These are phyloP conservation scores for Rhizodiscina lignyota DNA, from an alignment of 495 filamentous ascomycete species.

Conservation along the genomic window DNA sequence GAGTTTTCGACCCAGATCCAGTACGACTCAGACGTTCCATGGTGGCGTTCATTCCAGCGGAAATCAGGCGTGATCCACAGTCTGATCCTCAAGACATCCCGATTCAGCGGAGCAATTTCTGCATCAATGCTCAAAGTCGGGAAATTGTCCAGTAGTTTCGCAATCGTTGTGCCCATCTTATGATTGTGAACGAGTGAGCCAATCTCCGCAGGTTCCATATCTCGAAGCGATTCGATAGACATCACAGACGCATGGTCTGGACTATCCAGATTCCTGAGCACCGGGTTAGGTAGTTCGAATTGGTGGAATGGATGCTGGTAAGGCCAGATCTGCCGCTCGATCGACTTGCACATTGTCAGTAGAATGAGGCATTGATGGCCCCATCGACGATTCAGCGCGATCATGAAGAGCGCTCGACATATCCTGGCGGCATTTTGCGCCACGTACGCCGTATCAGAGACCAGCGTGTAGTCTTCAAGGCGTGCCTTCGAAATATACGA, in stretches of 20 bases:
- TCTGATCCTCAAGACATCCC: constrained; percentile 79
- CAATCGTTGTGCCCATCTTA: constrained; percentile 63
- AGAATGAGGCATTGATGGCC: constrained; percentile 85
- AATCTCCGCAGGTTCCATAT: constrained; percentile 87
- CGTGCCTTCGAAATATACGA: constrained; percentile 81
- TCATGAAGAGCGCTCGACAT: constrained; percentile 91
- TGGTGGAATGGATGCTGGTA: constrained; percentile 91
- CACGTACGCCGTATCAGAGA: constrained; percentile 85
- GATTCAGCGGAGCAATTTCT: constrained; percentile 89
- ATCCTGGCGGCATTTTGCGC: constrained; percentile 91
- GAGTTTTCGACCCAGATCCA: constrained; percentile 99
- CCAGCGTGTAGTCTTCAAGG: constrained; percentile 81
- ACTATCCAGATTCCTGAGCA: constrained; percentile 72
- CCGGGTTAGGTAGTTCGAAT: constrained; percentile 74
- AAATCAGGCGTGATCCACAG: constrained; percentile 81
- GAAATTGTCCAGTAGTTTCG: constrained; percentile 74
- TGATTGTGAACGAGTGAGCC: constrained; percentile 83
- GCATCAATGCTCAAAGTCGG: constrained; percentile 78
- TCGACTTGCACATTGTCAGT: constrained; percentile 80
- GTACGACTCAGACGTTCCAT: constrained; percentile 88
- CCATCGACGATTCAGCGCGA: constrained; percentile 86
- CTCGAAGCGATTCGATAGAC: constrained; percentile 65
- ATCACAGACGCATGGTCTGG: constrained; percentile 49
- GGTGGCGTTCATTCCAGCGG: constrained; percentile 86
- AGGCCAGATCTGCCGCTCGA: constrained; percentile 85